A percentile compares a stretch with the other conserved stretches of the same genome.
phyloP scores from a whole-genome alignment of 2,329 filamentous ascomycete species.

The Xylaria sp. region DNA sequence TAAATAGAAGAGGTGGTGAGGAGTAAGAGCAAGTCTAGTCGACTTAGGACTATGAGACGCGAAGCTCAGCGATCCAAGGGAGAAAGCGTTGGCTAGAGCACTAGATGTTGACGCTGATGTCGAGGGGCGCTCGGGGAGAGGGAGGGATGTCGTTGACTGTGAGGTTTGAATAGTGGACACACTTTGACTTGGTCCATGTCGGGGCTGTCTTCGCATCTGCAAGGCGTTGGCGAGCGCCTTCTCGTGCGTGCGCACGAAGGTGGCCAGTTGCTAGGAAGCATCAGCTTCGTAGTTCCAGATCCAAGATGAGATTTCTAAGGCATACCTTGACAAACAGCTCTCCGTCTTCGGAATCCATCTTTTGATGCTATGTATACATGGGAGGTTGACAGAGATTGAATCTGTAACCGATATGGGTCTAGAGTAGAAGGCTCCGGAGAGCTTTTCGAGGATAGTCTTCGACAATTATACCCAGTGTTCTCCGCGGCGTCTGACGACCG shows the following conservation, averaged over 20 bases:
- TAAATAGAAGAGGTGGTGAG: constrained; percentile 96
- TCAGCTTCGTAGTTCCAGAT: constrained; percentile 26
- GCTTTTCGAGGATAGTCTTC: constrained; percentile 32
- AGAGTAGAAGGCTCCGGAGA: constrained; percentile 21
- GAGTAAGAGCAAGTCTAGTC: constrained; percentile 89
- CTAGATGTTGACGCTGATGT: constrained; percentile 77
- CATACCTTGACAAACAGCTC: constrained; percentile 87
- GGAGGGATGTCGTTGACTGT: constrained; percentile 65
- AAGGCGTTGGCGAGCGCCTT: constrained; percentile 96
- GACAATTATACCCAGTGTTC: constrained; percentile 32
- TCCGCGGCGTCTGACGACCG: constrained; percentile 7
- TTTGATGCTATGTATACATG: constrained; percentile 64
- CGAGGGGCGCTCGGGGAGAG: constrained; percentile 70
- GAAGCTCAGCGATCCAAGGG: constrained; percentile 85
- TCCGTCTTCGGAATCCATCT: constrained; percentile 90
- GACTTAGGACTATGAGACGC: constrained; percentile 87
- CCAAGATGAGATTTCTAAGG: constrained; percentile 41
- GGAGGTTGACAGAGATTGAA: constrained; percentile 41
- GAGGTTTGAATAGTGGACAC: constrained; percentile 67
- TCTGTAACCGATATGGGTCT: constrained; percentile 29
- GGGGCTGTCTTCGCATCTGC: constrained; percentile 81
- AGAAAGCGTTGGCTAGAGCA: constrained; percentile 84
- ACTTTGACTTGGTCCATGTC: constrained; percentile 76
- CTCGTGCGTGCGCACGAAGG: constrained; percentile 96
- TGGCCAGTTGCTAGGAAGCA: constrained; percentile 81